Evolutionary conservation across 169 alveolate genomes (phyloP).

Genomic region (Plasmodium fragile): DNA sequence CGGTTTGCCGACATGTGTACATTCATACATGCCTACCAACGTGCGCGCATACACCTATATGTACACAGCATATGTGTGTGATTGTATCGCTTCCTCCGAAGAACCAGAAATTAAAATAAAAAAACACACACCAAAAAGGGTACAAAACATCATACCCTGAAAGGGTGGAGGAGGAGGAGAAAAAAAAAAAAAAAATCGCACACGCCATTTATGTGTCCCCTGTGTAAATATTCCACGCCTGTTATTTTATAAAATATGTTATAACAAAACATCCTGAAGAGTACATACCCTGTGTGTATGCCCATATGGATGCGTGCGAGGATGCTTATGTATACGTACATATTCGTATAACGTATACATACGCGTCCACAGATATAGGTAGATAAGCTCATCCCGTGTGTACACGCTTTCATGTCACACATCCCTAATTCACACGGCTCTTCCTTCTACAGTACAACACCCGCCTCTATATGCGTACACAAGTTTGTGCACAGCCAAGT

Average conservation of each 20-base stretch:
- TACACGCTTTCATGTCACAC: neutral
- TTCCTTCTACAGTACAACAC: neutral
- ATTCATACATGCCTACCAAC: neutral
- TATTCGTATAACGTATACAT: constrained; percentile 23
- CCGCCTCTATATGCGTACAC: neutral
- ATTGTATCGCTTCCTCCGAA: neutral
- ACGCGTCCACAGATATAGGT: neutral
- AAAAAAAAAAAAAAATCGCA: constrained; percentile 26
- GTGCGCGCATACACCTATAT: constrained; percentile 2
- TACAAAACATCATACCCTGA: neutral
- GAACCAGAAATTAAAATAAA: constrained; percentile 29
- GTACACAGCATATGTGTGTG: constrained; percentile 4
- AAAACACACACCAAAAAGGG: neutral
- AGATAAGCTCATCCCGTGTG: neutral
- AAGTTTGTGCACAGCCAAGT: neutral
- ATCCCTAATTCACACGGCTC: neutral
- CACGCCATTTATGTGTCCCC: neutral
- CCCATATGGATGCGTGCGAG: neutral
- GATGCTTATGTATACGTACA: neutral
- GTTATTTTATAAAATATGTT: constrained; percentile 6
- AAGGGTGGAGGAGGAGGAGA: neutral
- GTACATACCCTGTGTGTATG: neutral
- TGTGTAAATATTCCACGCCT: neutral
- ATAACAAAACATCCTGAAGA: neutral
- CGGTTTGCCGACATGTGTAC: neutral